Evolutionary conservation across 352 stramenopile species (phyloP).

Genomic region (Pythium dissotocum): DNA sequence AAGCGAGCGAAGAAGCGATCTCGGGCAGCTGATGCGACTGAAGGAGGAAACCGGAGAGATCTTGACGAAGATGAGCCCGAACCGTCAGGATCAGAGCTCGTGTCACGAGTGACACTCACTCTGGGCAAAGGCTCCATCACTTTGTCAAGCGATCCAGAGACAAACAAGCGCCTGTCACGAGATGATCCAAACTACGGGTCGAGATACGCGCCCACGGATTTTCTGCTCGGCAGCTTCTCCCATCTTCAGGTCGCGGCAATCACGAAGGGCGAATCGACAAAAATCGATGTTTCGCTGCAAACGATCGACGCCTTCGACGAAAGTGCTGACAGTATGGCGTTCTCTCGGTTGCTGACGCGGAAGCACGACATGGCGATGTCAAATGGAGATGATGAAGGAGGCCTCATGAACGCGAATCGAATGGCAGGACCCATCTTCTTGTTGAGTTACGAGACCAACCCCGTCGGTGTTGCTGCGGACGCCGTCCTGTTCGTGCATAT

Average conservation of each 20-base stretch:
- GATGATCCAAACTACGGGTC: conserved; percentile 64
- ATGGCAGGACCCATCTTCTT: conserved; percentile 78
- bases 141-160: conserved; percentile 72
- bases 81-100: conserved; percentile 43
- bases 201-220: conserved; percentile 75
- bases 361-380: conserved; percentile 48
- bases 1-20: conserved; percentile 58
- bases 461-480: conserved; percentile 59
- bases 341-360: conserved; percentile 75
- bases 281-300: conserved; percentile 84
- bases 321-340: conserved; percentile 80
- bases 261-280: conserved; percentile 63
- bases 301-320: conserved; percentile 87
- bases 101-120: conserved; percentile 72
- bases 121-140: conserved; percentile 78
- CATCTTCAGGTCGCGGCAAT: conserved; percentile 76
- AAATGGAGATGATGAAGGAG: conserved; percentile 41
- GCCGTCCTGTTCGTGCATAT: conserved; percentile 80
- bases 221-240: conserved; percentile 76
- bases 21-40: conserved; percentile 33
- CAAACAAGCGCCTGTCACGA: conserved; percentile 57
- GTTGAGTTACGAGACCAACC: conserved; percentile 85
- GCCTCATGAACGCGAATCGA: conserved; percentile 58
- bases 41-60: conserved; percentile 26
- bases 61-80: conserved; percentile 34